Percentiles rank a stretch among this genome's conserved stretches.
Conservation (phyloP, 2,329 filamentous ascomycete species). For the Claviceps capensis region DNA sequence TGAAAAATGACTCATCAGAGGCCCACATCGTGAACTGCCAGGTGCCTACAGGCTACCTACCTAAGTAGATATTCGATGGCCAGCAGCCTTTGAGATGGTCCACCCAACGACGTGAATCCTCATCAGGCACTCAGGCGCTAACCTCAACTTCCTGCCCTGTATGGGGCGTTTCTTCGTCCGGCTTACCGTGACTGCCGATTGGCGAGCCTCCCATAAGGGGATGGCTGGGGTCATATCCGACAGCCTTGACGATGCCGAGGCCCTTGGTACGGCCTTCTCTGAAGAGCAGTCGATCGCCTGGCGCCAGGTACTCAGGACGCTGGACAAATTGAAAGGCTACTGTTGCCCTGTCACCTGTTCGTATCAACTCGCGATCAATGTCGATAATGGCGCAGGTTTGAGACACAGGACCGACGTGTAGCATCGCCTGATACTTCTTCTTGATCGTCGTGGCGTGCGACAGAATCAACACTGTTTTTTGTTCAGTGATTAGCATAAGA, state of each 20-base stretch:
- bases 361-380: conserved; percentile 88
- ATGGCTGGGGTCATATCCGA: conserved; percentile 67
- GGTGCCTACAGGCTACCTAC: too few relatives aligned
- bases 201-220: conserved; percentile 21
- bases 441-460: conserved; percentile 96
- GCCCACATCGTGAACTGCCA: too few relatives aligned
- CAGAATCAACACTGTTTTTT: conserved; percentile 64
- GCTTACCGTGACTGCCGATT: neutral
- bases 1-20: too few relatives aligned
- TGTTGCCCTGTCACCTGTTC: conserved; percentile 83
- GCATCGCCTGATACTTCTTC: conserved; percentile 93
- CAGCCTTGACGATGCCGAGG: conserved; percentile 79
- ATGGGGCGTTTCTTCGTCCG: conserved; percentile 1
- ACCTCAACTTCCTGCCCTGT: conserved; percentile 2
- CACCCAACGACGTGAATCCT: neutral
- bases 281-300: conserved; percentile 83
- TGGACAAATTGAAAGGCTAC: conserved; percentile 95
- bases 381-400: conserved; percentile 97
- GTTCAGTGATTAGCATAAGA: neutral
- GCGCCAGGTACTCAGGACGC: conserved; percentile 78
- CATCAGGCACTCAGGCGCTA: neutral
- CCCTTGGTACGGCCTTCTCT: conserved; percentile 92
- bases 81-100: neutral
- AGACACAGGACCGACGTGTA: conserved; percentile 87
- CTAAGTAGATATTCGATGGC: too few relatives aligned